A percentile compares a stretch with the other conserved stretches of the same genome.
Evolutionary conservation across 495 filamentous ascomycete genomes (phyloP).

Genomic region (Podospora pseudoanserina): DNA sequence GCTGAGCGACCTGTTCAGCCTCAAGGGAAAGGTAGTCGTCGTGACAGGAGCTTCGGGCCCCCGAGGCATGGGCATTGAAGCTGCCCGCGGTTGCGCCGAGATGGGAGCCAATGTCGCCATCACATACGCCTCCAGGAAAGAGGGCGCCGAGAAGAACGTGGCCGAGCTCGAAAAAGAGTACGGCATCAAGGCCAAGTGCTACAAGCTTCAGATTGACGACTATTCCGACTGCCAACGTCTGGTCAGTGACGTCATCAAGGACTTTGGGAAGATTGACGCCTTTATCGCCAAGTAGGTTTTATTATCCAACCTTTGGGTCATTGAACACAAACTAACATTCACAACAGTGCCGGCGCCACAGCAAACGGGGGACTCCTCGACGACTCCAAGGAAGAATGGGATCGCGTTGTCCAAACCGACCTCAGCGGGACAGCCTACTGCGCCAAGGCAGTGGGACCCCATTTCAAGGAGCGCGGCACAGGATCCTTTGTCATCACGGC

Average conservation of each 20-base stretch:
- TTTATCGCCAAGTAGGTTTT: conserved; percentile 44
- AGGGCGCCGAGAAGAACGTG: conserved; percentile 58
- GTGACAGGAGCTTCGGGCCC: conserved; percentile 52
- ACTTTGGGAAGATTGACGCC: conserved; percentile 54
- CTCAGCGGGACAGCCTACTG: conserved; percentile 62
- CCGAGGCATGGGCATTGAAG: conserved; percentile 51
- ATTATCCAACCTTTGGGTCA: neutral
- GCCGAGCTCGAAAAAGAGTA: conserved; percentile 44
- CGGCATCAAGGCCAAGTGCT: conserved; percentile 61
- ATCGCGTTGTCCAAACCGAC: conserved; percentile 60
- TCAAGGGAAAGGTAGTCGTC: conserved; percentile 53
- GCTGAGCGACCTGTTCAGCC: conserved; percentile 45
- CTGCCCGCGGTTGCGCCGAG: conserved; percentile 47
- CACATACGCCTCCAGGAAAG: conserved; percentile 43
- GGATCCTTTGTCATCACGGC: conserved; percentile 58
- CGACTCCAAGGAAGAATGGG: conserved; percentile 39
- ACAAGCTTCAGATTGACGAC: conserved; percentile 63
- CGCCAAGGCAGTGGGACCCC: conserved; percentile 55
- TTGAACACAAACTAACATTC: neutral
- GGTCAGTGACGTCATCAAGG: conserved; percentile 49
- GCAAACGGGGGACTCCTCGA: conserved; percentile 43
- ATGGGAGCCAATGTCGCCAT: conserved; percentile 49
- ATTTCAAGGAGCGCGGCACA: conserved; percentile 54
- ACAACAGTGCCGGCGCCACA: conserved; percentile 42
- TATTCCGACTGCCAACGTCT: conserved; percentile 51